A percentile compares a stretch with the other conserved stretches of the same genome.
Conservation (phyloP, 768 basidiomycete species). For the Suillus subalutaceus region DNA sequence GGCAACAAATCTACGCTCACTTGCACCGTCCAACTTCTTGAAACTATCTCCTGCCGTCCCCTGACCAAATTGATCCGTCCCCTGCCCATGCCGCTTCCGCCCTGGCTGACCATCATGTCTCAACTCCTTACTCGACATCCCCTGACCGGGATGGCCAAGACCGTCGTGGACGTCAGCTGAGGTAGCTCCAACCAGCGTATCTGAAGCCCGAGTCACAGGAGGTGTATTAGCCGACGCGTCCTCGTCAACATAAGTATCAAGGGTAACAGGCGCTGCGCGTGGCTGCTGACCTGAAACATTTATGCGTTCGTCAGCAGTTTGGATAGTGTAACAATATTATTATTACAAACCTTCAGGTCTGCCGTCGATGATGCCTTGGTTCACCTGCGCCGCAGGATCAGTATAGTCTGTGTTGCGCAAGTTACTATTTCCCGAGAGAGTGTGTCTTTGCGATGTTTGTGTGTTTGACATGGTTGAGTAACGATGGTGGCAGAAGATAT, state of each 20-base stretch:
- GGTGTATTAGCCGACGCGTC: constrained; percentile 29
- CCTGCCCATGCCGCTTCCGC: constrained; percentile 29
- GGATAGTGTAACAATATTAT: not conserved
- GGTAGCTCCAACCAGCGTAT: constrained; percentile 36
- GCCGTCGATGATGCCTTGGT: constrained; percentile 26
- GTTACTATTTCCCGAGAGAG: constrained; percentile 20
- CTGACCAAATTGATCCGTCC: constrained; percentile 22
- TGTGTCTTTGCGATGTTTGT: constrained; percentile 21
- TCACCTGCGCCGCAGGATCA: constrained; percentile 13
- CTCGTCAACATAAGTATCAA: constrained; percentile 34
- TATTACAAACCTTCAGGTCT: constrained; percentile 18
- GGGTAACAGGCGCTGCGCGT: constrained; percentile 21
- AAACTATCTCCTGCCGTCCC: constrained; percentile 1
- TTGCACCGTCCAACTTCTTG: constrained; percentile 10
- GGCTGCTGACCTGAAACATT: constrained; percentile 18
- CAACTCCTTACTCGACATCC: constrained; percentile 38
- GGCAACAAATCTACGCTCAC: constrained; percentile 15
- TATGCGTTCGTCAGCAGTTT: no score
- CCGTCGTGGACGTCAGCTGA: constrained; percentile 34
- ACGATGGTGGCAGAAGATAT: not conserved
- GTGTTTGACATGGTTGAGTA: constrained; percentile 12
- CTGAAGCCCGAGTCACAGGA: constrained; percentile 15
- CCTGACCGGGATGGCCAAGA: constrained; percentile 33
- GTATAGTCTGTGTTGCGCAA: constrained; percentile 16
- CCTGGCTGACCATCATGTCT: constrained; percentile 37